A percentile compares a stretch with the other conserved stretches of the same genome.
Evolutionary conservation across 345 rosid genomes (phyloP).

Genomic region (Salix purpurea): DNA sequence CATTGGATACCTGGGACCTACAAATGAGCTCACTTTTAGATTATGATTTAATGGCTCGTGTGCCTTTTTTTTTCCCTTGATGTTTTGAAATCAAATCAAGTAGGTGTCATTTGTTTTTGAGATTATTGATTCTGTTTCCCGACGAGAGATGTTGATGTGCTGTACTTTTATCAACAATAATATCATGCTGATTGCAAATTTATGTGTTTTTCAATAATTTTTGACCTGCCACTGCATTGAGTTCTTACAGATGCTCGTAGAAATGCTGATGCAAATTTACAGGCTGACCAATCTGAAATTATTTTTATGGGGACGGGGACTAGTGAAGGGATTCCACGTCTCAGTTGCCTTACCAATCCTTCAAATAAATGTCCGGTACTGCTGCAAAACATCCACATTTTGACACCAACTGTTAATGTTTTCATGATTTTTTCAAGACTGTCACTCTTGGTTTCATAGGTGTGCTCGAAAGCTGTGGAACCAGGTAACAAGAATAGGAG

Average conservation of each 20-base stretch:
- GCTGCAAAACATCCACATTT: not conserved
- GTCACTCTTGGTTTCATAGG: constrained; percentile 36
- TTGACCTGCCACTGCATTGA: constrained; percentile 12
- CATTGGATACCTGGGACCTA: too few species aligned
- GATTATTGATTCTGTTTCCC: not conserved
- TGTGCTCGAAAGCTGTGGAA: constrained; percentile 71
- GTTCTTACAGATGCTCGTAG: constrained; percentile 34
- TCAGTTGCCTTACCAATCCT: constrained; percentile 86
- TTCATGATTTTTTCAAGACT: constrained; percentile 8
- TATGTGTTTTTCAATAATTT: not conserved
- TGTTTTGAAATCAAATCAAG: not conserved
- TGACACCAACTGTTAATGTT: not conserved
- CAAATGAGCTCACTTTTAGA: too few species aligned
- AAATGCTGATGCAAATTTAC: constrained; percentile 22
- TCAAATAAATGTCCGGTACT: constrained; percentile 71
- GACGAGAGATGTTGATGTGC: not conserved
- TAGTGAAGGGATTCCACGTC: constrained; percentile 93
- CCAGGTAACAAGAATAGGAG: constrained; percentile 75
- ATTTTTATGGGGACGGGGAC: constrained; percentile 88
- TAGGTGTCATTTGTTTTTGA: not conserved
- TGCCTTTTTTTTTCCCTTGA: too few species aligned
- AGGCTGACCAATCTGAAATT: constrained; percentile 54
- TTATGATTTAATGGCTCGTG: too few species aligned
- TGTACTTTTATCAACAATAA: not conserved
- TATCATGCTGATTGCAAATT: not conserved